Evolutionary conservation across 805 yeast species (phyloP), one percentile per base, ranked within the genome.

Genomic region (Danielozyma ontarioensis): DNA sequence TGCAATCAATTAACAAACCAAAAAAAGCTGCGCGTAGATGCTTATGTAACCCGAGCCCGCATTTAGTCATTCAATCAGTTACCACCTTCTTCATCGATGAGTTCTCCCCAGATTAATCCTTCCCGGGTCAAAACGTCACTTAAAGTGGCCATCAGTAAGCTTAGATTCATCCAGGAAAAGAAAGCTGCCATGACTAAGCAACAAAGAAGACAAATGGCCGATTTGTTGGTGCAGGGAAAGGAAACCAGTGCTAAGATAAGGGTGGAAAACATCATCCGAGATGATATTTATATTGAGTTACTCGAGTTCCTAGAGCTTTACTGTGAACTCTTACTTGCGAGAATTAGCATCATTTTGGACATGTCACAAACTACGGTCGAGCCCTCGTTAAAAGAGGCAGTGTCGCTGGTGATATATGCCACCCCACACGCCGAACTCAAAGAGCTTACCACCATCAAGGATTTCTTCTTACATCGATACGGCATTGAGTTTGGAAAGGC

Each of bases 201-300:
- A 48, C 83, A 77, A 44, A 64, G 94, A 31, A 63, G 89, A 38
- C 64, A 62, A 50, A 64, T 79, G 54, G 94, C 95, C 2, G 88
- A 83, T 30, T 61, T 86, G 8, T 62, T 87, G 32, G 64, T 71
- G 6, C 68, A 65, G 27, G 87, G 86, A 5, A 86, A 84, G 50
- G 89, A 85, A 41, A 79, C 81, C 32, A 83, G 88, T 46, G 96
- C 96, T 8, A 72, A 73, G 35, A 86, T 86, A 36, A 60, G 95
- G 31, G 90, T 85, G 3, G 96, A 87, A 53, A 83, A 83, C 46
- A 75, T 87, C 36, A 83, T 88, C 21, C 70, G 89, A 23, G 90
- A 85, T 44, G 96, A 87, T 50, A 75, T 84, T 21, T 76, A 80
- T 48, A 74, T 83, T 15, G 96, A 87, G 58, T 62, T 87, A 16